phyloP scores from a whole-genome alignment of 2,329 filamentous ascomycete species.

The Aspergillus phoenicis region DNA sequence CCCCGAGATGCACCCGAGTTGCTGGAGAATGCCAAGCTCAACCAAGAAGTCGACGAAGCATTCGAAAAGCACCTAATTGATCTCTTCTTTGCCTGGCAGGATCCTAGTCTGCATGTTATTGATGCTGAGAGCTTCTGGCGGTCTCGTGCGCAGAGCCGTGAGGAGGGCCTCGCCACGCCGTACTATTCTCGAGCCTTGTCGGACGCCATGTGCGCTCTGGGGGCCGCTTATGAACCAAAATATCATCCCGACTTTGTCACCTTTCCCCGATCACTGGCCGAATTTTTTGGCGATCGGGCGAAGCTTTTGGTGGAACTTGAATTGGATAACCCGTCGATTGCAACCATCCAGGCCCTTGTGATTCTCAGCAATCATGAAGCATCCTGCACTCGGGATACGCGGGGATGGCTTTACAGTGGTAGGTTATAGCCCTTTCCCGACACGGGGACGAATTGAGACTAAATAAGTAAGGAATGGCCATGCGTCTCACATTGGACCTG shows the following conservation, averaged over 20 bases:
- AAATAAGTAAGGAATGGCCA: constrained; percentile 42
- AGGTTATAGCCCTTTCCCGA: constrained; percentile 9
- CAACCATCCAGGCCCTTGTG: constrained; percentile 52
- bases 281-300: constrained; percentile 46
- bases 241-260: constrained; percentile 49
- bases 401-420: constrained; percentile 53
- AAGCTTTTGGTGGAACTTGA: constrained; percentile 52
- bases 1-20: background rate
- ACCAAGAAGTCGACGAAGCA: background rate
- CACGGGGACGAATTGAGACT: background rate
- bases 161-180: constrained; percentile 2
- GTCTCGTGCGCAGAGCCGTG: constrained; percentile 1
- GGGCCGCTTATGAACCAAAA: constrained; percentile 47
- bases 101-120: constrained; percentile 10
- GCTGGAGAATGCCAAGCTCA: constrained; percentile 5
- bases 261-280: constrained; percentile 38
- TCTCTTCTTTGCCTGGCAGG: constrained; percentile 13
- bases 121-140: constrained; percentile 9
- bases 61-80: constrained; percentile 12
- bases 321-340: constrained; percentile 51
- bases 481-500: constrained; percentile 50
- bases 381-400: constrained; percentile 47
- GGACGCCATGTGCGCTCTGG: constrained; percentile 34
- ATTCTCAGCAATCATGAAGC: constrained; percentile 51
- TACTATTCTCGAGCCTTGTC: constrained; percentile 8